Base-by-base conservation (phyloP, 768 basidiomycete genomes). In the Antrodiella citrinella region DNA sequence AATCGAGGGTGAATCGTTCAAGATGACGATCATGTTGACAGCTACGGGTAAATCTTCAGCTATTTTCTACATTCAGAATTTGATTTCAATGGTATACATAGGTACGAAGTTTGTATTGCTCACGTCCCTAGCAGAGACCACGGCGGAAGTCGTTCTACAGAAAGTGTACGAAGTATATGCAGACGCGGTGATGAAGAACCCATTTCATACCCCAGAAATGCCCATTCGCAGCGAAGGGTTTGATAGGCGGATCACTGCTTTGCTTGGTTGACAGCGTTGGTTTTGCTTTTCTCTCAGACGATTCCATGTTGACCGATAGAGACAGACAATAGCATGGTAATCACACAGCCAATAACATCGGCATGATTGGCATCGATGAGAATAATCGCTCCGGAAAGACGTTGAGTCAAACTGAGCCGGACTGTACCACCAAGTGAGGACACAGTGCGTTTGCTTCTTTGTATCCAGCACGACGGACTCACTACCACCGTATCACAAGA, bases 141-240 rank as follows among this genome's bases (percentile, higher is more conserved):
- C 77, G 1, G 81, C 87, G 26, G 91, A 82, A 19, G 59, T 77
- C 2, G 72, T 86, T 19, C 71, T 99, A 38, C 84, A 86, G 59
- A 89, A 83, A 64, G 83, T 92, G 44, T 98, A 98, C 67, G 92
- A 97, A 65, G 81, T 79, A 18, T 99, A 97, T 65, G 78, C 94
- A 0, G 96, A 98, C 62, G 82, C 88, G 1, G 93, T 93, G 49
- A 95, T 97, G 91, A 97, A 98, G 74, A 97, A 97, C 62, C 96
- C 96, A 0, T 99, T 99, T 68, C 92, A 98, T 66, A 95, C 92
- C 4, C 89, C 88, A n/a, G 96, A 98, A 65, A 99, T 98, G 95
- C 96, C 96, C 2, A 93, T 98, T 56, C 81, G 96, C 44, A 91
- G 76, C 41, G 90, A 92, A 58, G 81, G 80, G 15, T 98, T 98